These are phyloP conservation scores for Citrus cavaleriei DNA, from an alignment of 345 rosid species.

Conservation along the genomic window DNA sequence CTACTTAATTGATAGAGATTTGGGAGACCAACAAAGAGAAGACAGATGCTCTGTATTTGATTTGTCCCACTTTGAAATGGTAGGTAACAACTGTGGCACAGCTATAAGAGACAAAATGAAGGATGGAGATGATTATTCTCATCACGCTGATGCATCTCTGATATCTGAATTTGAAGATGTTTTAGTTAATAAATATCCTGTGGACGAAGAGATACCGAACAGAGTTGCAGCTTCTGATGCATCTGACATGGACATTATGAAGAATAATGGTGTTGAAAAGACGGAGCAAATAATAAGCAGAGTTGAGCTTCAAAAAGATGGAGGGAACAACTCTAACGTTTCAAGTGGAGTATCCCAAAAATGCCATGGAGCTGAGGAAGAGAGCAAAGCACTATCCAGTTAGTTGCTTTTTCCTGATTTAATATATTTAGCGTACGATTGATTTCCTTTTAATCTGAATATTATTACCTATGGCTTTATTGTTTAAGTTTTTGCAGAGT, in stretches of 20 bases:
- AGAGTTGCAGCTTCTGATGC: slow-evolving; percentile 4
- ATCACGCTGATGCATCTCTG: background rate
- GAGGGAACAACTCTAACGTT: background rate
- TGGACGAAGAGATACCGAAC: background rate
- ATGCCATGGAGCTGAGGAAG: slow-evolving; percentile 2
- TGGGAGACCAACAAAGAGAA: slow-evolving; percentile 10
- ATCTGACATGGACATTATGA: background rate
- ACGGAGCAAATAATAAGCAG: background rate
- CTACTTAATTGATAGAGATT: slow-evolving; percentile 12
- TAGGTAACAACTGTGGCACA: background rate
- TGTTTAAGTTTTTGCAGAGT: background rate
- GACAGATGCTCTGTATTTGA: slow-evolving; percentile 9
- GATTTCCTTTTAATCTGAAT: background rate
- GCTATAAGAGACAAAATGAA: background rate
- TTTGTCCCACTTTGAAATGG: slow-evolving; percentile 21
- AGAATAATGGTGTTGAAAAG: background rate
- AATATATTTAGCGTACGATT: background rate
- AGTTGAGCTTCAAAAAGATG: background rate
- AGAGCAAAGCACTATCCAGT: slow-evolving; percentile 12
- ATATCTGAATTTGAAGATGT: slow-evolving; percentile 7
- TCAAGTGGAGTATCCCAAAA: background rate
- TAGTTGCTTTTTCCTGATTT: background rate
- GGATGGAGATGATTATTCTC: background rate
- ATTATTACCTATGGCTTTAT: background rate
- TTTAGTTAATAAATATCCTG: background rate